Conservation (phyloP, 2,329 filamentous ascomycete species). For the Neopestalotiopsis clavispora region DNA sequence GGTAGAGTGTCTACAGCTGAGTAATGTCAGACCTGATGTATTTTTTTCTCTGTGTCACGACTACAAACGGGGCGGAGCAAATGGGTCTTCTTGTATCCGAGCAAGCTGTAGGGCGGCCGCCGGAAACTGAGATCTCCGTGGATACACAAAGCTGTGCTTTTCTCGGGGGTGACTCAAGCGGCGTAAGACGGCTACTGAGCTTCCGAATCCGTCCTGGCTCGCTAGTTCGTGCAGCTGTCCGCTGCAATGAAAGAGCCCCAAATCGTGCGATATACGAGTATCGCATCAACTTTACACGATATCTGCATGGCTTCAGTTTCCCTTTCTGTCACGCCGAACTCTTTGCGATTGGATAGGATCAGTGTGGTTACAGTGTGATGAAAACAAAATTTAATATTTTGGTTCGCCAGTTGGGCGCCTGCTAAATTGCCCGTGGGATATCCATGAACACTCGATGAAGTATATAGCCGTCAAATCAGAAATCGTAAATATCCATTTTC, state of each 20-base stretch:
- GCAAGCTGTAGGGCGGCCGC: not conserved
- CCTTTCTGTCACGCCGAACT: not conserved
- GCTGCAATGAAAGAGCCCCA: not conserved
- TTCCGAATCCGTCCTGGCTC: not conserved
- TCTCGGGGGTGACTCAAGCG: constrained; percentile 3
- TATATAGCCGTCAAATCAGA: not conserved
- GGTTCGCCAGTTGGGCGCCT: not conserved
- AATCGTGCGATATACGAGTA: not conserved
- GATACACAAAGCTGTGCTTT: not conserved
- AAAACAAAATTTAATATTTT: not conserved
- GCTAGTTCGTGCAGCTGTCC: not conserved
- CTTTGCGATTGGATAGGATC: not conserved
- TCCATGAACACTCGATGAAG: not conserved
- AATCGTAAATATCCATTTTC: not conserved
- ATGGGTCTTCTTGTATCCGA: not conserved
- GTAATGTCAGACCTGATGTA: not conserved
- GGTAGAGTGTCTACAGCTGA: not conserved
- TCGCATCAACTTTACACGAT: not conserved
- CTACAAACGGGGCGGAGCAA: not conserved
- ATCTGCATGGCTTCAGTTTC: not conserved
- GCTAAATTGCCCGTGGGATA: not conserved
- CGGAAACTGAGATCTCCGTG: not conserved
- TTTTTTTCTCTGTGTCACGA: not conserved
- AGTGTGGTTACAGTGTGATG: not conserved
- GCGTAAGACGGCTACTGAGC: not conserved